Evolutionary conservation across 768 basidiomycete species (phyloP), one percentile per base, ranked within the genome.

Genomic region (Xerocomellus chrysenteron): DNA sequence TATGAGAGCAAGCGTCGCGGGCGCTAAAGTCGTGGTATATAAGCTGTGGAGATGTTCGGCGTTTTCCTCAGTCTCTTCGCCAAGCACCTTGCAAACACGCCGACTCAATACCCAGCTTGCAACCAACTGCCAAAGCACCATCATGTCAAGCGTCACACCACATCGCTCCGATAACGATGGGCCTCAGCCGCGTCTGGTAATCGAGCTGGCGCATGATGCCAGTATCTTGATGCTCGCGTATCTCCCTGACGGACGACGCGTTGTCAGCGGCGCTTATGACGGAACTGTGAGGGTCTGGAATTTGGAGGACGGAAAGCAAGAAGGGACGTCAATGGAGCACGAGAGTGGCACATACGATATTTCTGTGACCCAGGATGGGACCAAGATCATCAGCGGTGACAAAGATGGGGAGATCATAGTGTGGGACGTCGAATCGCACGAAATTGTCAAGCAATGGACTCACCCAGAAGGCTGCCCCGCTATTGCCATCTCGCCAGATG

Each of bases 191-290:
- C 19, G 14, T 5, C 33, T 43, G n/a, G 41, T 39, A 2, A 47
- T 28, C 10, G 1, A 43, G n/a, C 4, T 5, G 5, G 30, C 37
- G 7, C 47, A 48, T 36, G 24, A 52, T 26, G 9, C 36, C 14
- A 1, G 0, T 21, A 37, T 50, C 30, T 1, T 2, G 26, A 30
- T 1, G 13, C 11, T 62, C 5, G 33, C 16, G n/a, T 62, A 17
- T 28, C 47, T 63, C 33, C 60, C 24, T 5, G 61, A 46, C 7
- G 56, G 59, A 26, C 37, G 21, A 26, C 60, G 45, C 2, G 37
- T 62, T n/a, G 55, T 52, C 16, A 53, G 45, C 13, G 32, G 52
- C 17, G 57, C 14, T 7, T 0, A 19, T 24, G 35, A 56, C 7
- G 24, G 41, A 11, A 17, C 10, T 11, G 11, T 50, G 2, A 39